Percentiles rank a stretch among this genome's conserved stretches.
Evolutionary conservation across 176 grass and related monocot genomes (phyloP).

Genomic region (Oryza meridionalis): DNA sequence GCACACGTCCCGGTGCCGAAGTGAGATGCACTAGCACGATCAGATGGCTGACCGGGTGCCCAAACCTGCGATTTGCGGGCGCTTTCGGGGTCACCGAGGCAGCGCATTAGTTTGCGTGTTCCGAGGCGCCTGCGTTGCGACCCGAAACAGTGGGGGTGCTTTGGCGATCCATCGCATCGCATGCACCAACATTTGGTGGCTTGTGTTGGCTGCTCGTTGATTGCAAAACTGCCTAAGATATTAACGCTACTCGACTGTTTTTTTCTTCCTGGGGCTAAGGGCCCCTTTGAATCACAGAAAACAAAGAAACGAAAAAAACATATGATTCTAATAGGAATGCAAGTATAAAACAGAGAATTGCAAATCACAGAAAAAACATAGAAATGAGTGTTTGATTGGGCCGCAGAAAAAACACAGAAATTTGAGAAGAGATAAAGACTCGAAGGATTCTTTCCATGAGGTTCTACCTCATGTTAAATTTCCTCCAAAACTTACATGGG

Average conservation of each 20-base stretch:
- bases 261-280: background rate
- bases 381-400: too few relatives aligned
- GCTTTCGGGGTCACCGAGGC: slow-evolving; percentile 52
- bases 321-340: too few relatives aligned
- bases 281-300: too few relatives aligned
- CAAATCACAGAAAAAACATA: too few relatives aligned
- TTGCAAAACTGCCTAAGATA: background rate
- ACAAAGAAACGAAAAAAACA: too few relatives aligned
- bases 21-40: background rate
- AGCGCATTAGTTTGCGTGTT: slow-evolving; percentile 38
- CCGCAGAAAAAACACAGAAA: too few relatives aligned
- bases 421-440: too few relatives aligned
- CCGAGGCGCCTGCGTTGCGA: slow-evolving; percentile 73
- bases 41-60: background rate
- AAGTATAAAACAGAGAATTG: too few relatives aligned
- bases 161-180: slow-evolving; percentile 29
- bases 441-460: too few relatives aligned
- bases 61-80: slow-evolving; percentile 49
- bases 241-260: background rate
- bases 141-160: slow-evolving; percentile 66
- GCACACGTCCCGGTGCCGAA: background rate
- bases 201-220: background rate
- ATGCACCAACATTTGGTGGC: slow-evolving; percentile 45
- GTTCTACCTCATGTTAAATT: too few relatives aligned
- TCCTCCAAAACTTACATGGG: too few relatives aligned